Evolutionary conservation across 2,329 filamentous ascomycete genomes (phyloP).

Genomic region (Geosmithia putterillii): DNA sequence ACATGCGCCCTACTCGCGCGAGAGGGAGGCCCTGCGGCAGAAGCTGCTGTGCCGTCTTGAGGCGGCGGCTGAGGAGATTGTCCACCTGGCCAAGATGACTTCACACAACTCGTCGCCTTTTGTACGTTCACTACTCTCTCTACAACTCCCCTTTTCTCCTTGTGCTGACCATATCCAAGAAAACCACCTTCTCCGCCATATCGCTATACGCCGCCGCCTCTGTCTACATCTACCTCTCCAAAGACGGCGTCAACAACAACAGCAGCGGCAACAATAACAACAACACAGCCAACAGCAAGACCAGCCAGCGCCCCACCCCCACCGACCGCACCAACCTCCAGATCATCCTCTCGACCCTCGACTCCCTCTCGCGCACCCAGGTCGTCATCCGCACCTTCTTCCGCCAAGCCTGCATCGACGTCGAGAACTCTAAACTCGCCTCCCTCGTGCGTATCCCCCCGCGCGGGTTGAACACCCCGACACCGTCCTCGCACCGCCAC

Average conservation of each 20-base stretch:
- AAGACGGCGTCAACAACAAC: constrained; percentile 41
- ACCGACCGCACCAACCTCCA: neutral
- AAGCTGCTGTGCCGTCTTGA: constrained; percentile 63
- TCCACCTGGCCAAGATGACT: constrained; percentile 69
- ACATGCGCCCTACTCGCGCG: constrained; percentile 52
- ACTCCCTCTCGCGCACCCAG: constrained; percentile 58
- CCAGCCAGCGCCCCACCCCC: too few species aligned
- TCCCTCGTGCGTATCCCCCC: constrained; percentile 18
- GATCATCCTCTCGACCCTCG: constrained; percentile 68
- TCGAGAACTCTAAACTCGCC: constrained; percentile 41
- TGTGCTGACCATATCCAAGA: constrained; percentile 9
- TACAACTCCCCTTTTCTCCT: too few species aligned
- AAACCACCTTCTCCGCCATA: constrained; percentile 41
- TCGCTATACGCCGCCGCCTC: constrained; percentile 77
- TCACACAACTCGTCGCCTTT: constrained; percentile 46
- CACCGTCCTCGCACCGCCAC: neutral
- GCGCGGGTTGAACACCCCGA: neutral
- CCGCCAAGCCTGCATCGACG: constrained; percentile 74
- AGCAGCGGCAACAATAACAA: too few species aligned
- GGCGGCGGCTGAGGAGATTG: constrained; percentile 73
- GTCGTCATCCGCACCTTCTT: constrained; percentile 70
- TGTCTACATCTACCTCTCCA: constrained; percentile 71
- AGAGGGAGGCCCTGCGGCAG: constrained; percentile 50
- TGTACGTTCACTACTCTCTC: constrained; percentile 1
- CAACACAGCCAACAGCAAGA: too few species aligned